Evolutionary conservation across 2,329 filamentous ascomycete genomes (phyloP).

Genomic region (Cladosporium sp.): DNA sequence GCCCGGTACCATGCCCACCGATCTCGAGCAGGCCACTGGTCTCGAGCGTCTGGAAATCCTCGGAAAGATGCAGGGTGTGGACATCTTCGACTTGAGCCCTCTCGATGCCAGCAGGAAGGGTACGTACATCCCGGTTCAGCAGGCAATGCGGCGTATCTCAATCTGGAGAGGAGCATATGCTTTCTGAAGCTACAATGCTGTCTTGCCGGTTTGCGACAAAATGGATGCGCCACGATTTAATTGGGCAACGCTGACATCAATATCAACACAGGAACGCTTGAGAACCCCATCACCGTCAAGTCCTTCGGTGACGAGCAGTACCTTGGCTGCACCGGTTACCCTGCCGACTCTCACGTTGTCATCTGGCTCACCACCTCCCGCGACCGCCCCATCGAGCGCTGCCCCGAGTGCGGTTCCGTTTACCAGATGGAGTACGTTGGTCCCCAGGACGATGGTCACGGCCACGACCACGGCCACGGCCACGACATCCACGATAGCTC

Average conservation of each 20-base stretch:
- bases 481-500: slow-evolving; percentile 50
- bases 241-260: neutral
- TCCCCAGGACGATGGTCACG: slow-evolving; percentile 68
- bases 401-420: slow-evolving; percentile 91
- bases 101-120: slow-evolving; percentile 86
- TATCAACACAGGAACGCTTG: slow-evolving; percentile 67
- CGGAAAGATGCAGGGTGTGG: slow-evolving; percentile 98
- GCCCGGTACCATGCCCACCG: slow-evolving; percentile 81
- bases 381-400: slow-evolving; percentile 88
- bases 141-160: neutral
- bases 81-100: slow-evolving; percentile 97
- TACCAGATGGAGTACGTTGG: slow-evolving; percentile 99
- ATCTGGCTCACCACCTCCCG: slow-evolving; percentile 87
- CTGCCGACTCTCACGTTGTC: slow-evolving; percentile 85
- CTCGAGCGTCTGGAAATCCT: slow-evolving; percentile 97
- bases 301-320: slow-evolving; percentile 96
- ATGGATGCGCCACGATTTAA: too few relatives aligned
- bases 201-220: too few relatives aligned
- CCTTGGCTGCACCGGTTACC: slow-evolving; percentile 89
- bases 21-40: slow-evolving; percentile 94
- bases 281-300: slow-evolving; percentile 85
- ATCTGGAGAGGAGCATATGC: neutral
- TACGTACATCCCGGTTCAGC: slow-evolving; percentile 37
- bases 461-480: slow-evolving; percentile 34
- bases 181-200: neutral